Evolutionary conservation across 1,284 basidiomycete genomes (phyloP).

Genomic region (Cryptococcus sp.): DNA sequence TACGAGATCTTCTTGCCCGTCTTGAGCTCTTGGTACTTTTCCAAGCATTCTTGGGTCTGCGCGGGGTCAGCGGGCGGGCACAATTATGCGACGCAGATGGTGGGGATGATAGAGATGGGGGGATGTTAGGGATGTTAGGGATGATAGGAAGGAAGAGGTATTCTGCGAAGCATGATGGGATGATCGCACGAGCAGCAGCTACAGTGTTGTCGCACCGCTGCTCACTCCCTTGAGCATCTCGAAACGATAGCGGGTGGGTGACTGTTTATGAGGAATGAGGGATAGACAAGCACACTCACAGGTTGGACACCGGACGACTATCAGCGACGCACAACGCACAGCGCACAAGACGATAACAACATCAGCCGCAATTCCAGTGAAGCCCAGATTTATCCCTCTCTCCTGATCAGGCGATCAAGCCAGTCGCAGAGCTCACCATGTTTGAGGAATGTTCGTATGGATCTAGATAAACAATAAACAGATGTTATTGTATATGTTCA

Average conservation of each 20-base stretch:
- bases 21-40: slow-evolving; percentile 74
- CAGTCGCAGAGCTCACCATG: too few species aligned
- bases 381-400: neutral
- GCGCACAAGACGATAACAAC: neutral
- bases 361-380: slow-evolving; percentile 13
- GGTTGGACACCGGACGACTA: slow-evolving; percentile 52
- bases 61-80: neutral
- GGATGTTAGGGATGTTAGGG: neutral
- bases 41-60: slow-evolving; percentile 60
- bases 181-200: neutral
- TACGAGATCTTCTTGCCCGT: slow-evolving; percentile 80
- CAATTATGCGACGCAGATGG: neutral
- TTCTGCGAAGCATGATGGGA: neutral
- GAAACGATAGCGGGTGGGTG: neutral
- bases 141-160: neutral
- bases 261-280: neutral
- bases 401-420: too few species aligned
- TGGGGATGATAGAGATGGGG: neutral
- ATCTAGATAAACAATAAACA: neutral
- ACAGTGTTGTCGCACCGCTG: neutral
- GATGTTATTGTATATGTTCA: neutral
- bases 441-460: too few species aligned
- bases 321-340: neutral
- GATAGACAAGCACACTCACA: slow-evolving; percentile 25
- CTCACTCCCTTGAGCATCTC: neutral